Conservation (phyloP, 768 basidiomycete species). For the Dentipellis fragilis region DNA sequence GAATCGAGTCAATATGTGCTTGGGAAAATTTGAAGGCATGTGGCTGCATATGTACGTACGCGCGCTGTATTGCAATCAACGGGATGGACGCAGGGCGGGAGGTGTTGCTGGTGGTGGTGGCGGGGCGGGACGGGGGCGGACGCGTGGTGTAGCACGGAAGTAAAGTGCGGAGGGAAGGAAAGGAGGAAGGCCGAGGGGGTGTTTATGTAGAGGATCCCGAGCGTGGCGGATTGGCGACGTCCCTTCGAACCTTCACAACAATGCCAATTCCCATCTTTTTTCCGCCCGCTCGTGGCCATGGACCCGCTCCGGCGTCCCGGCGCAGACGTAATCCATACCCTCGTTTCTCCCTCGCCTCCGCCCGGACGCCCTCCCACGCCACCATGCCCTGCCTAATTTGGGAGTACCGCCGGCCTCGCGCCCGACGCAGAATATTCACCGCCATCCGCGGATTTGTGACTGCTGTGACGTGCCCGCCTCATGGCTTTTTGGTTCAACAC, state of each 20-base stretch:
- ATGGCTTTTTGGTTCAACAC: too few species aligned
- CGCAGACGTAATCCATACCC: background rate
- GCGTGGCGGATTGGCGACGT: background rate
- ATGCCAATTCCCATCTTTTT: background rate
- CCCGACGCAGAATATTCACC: too few species aligned
- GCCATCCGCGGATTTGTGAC: too few species aligned
- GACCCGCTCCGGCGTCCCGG: background rate
- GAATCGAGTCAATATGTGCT: background rate
- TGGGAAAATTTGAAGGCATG: background rate
- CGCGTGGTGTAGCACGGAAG: background rate
- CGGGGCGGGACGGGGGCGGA: background rate
- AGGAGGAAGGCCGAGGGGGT: background rate
- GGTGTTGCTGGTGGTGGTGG: background rate
- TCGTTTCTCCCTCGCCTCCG: background rate
- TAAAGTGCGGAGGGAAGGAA: background rate
- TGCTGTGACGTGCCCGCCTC: too few species aligned
- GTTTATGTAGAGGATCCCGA: background rate
- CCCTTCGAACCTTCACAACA: background rate
- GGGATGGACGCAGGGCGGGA: background rate
- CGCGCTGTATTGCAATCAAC: background rate
- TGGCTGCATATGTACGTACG: background rate
- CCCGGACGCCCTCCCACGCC: background rate
- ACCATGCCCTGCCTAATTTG: background rate
- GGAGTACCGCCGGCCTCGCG: too few species aligned
- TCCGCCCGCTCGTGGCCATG: background rate